phyloP scores from a whole-genome alignment of 768 basidiomycete genomes.

The Mycena pura region DNA sequence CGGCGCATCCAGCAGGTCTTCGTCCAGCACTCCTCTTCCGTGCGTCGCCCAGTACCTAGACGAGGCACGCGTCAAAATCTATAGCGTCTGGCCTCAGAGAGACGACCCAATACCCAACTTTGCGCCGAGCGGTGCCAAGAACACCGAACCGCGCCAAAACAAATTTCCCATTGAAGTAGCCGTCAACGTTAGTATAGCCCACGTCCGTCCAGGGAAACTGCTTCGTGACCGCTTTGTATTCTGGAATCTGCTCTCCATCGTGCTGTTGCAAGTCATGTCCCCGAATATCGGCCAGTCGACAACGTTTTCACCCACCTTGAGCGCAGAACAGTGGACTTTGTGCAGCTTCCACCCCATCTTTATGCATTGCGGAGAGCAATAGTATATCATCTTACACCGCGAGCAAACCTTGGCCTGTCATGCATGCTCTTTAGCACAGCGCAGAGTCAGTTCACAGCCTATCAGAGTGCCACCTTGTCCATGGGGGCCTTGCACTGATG shows the following conservation, averaged over 20 bases:
- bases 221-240: not conserved
- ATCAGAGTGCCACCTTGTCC: not conserved
- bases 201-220: slow-evolving; percentile 19
- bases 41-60: too few species aligned
- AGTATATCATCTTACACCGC: not conserved
- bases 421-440: not conserved
- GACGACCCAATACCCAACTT: slow-evolving; percentile 20
- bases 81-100: too few species aligned
- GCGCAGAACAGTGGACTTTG: not conserved
- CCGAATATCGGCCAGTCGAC: not conserved
- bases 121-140: not conserved
- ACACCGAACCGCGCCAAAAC: slow-evolving; percentile 8
- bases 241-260: not conserved
- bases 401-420: slow-evolving; percentile 12
- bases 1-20: slow-evolving; percentile 1
- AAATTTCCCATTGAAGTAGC: not conserved
- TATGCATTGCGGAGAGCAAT: slow-evolving; percentile 9
- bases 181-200: not conserved
- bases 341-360: slow-evolving; percentile 4
- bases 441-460: not conserved
- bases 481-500: not conserved
- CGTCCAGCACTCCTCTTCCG: not conserved
- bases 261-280: not conserved
- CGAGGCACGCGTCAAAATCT: too few species aligned
- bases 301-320: not conserved